Evolutionary conservation across 495 filamentous ascomycete species (phyloP), one percentile per base, ranked within the genome.

Genomic region (Penicillium egyptiacum): DNA sequence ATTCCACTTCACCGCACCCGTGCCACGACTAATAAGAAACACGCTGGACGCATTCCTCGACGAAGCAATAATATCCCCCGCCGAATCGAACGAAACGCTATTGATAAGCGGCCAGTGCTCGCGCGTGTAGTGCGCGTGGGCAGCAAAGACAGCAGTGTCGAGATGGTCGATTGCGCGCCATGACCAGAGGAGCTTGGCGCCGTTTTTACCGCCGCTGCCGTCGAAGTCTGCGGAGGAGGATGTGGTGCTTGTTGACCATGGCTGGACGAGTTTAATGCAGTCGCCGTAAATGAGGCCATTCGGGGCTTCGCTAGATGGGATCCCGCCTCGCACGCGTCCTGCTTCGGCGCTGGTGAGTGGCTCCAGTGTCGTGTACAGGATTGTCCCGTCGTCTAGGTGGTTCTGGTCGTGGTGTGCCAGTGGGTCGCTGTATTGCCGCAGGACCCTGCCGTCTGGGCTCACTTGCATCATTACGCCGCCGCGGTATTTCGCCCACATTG

Each of bases 101-200:
- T 79, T 79, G 55, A 80, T 77, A 1, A 80, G 58, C 0, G 76
- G 72, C 63, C 69, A 79, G 59, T 80, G 76, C 25, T 79, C 75
- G 26, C 76, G 74, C 5, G 75, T 59, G 44, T 78, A 78, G 39
- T 78, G 70, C 12, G 68, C 57, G 14, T 77, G 72, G 0, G 74
- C 63, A 2, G 65, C 65, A 47, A 74, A 80, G 23, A 58, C 58
- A 5, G 58, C 63, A 0, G 63, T 64, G 35, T 69, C 63, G 0
- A 79, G 67, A 56, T 75, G 72, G 25, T 77, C 72, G 26, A 70
- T 71, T 5, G 68, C 77, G 23, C 67, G 71, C 76, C 77, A 80
- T 4, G 62, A 64, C 75, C 75, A 80, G 26, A 79, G 62, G 1
- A 78, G 58, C 44, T 72, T 69, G 4, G 61, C 69, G 17, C 59